A percentile compares a stretch with the other conserved stretches of the same genome.
These are phyloP conservation scores for Mycena venus DNA, from an alignment of 768 basidiomycete genomes.

Conservation along the genomic window DNA sequence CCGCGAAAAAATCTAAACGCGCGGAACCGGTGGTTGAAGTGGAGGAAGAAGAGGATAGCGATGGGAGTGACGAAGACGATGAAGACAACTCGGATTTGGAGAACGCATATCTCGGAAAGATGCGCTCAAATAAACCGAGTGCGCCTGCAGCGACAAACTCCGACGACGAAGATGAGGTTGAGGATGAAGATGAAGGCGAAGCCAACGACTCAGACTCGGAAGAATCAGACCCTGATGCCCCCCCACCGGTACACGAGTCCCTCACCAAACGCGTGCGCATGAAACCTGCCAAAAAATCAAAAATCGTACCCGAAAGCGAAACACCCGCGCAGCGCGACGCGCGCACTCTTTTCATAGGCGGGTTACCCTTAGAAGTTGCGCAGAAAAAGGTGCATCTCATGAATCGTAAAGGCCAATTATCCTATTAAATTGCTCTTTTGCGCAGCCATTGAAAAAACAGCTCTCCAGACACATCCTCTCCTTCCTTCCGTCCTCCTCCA, in stretches of 20 bases:
- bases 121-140: not conserved
- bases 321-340: constrained; percentile 79
- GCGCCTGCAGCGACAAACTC: not conserved
- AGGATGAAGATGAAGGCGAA: constrained; percentile 27
- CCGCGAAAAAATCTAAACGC: constrained; percentile 20
- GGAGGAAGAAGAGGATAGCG: constrained; percentile 29
- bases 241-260: constrained; percentile 76
- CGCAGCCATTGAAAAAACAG: constrained; percentile 81
- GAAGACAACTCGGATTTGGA: constrained; percentile 50
- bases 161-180: constrained; percentile 17
- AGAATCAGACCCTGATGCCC: constrained; percentile 48
- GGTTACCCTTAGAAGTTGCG: constrained; percentile 82
- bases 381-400: constrained; percentile 74
- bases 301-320: constrained; percentile 76
- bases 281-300: constrained; percentile 54
- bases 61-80: constrained; percentile 35
- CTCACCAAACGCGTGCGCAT: constrained; percentile 45
- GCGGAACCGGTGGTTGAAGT: constrained; percentile 17
- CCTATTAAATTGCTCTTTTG: too few species aligned
- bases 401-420: not conserved
- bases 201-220: constrained; percentile 47
- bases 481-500: constrained; percentile 69
- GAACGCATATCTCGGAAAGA: constrained; percentile 40
- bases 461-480: constrained; percentile 83
- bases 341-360: constrained; percentile 94